Conservation (phyloP, 2,329 filamentous ascomycete genomes). For the Knoxdaviesia capensis region DNA sequence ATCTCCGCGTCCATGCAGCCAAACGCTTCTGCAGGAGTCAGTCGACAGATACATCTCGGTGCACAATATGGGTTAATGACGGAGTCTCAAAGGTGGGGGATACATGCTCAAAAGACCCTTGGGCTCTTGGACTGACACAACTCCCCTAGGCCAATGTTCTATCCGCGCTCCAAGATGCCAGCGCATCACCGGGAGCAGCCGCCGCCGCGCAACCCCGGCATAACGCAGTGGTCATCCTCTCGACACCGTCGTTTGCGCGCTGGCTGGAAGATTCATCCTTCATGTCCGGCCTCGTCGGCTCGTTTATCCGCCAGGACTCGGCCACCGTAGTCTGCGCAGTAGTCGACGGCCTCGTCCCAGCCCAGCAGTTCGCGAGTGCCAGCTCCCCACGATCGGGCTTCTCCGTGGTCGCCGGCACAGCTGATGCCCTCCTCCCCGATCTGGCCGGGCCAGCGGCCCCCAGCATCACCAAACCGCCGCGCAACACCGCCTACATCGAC, state of each 20-base stretch:
- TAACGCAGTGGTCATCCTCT: slow-evolving; percentile 26
- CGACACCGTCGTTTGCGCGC: slow-evolving; percentile 24
- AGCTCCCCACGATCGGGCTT: slow-evolving; percentile 2
- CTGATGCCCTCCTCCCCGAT: slow-evolving; percentile 1
- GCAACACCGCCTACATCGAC: too few species aligned
- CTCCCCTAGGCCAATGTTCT: not conserved
- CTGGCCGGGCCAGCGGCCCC: not conserved
- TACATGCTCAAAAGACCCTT: not conserved
- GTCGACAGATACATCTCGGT: not conserved
- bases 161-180: not conserved
- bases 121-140: not conserved
- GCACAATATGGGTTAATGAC: too few species aligned
- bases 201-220: slow-evolving; percentile 5
- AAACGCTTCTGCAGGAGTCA: not conserved
- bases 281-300: slow-evolving; percentile 10
- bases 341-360: slow-evolving; percentile 30
- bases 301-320: slow-evolving; percentile 6
- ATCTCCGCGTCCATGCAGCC: too few species aligned
- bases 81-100: too few species aligned
- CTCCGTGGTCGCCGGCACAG: slow-evolving; percentile 4
- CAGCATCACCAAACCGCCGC: not conserved
- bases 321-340: slow-evolving; percentile 32
- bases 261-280: slow-evolving; percentile 24
- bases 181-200: not conserved
- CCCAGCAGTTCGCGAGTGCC: slow-evolving; percentile 1